Evolutionary conservation across 805 yeast species (phyloP).

Genomic region (Myxozyma melibiosi): DNA sequence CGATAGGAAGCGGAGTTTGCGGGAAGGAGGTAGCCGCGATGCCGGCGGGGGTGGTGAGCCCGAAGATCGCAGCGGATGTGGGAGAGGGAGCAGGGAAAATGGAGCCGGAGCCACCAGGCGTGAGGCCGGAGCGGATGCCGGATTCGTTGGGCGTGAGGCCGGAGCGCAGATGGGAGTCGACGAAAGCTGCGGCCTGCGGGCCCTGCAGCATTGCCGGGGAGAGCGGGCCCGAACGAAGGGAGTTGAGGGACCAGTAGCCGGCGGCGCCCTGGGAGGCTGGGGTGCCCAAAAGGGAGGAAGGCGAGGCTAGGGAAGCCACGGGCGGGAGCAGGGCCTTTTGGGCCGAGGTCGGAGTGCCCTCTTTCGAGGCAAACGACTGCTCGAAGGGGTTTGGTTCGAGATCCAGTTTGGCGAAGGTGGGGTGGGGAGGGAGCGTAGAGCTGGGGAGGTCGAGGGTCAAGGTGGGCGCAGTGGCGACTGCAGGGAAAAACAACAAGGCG

Average conservation of each 20-base stretch:
- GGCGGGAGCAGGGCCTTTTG: conserved; percentile 33
- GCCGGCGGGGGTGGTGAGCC: conserved; percentile 43
- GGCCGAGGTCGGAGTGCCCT: conserved; percentile 20
- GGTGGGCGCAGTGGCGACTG: no score
- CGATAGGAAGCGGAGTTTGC: conserved; percentile 17
- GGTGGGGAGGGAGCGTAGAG: no score
- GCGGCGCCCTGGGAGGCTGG: conserved; percentile 21
- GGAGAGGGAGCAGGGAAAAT: conserved; percentile 46
- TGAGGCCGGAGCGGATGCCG: conserved; percentile 53
- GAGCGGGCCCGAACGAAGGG: conserved; percentile 43
- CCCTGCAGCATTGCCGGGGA: conserved; percentile 45
- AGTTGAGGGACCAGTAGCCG: conserved; percentile 28
- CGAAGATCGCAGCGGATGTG: conserved; percentile 42
- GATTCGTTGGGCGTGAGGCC: conserved; percentile 81
- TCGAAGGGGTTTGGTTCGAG: conserved; percentile 96
- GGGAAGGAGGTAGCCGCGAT: conserved; percentile 35
- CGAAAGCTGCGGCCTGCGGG: conserved; percentile 35
- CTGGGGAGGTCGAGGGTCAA: no score
- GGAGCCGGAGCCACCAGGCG: conserved; percentile 44
- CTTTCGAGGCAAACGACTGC: conserved; percentile 79
- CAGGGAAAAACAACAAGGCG: no score
- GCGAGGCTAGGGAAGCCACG: conserved; percentile 35
- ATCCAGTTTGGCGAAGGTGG: conserved; percentile 50
- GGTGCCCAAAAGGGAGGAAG: conserved; percentile 26
- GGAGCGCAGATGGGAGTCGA: conserved; percentile 43